These are phyloP conservation scores for Odontarrhena argentea DNA, from an alignment of 345 rosid genomes.

Conservation along the genomic window DNA sequence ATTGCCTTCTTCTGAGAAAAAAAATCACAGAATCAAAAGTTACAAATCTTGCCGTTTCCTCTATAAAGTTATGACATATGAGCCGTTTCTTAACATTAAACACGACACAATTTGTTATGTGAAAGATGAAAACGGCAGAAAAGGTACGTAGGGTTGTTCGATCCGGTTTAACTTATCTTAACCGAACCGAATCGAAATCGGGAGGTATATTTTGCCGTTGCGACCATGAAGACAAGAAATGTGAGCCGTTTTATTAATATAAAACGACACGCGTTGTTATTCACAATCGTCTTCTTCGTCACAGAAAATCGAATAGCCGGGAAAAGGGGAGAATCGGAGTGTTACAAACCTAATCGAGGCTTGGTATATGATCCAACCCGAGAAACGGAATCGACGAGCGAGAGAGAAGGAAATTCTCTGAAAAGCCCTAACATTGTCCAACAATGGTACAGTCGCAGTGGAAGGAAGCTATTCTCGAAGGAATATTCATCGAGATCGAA, in stretches of 20 bases:
- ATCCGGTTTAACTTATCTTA: too few species aligned
- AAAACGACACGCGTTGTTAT: background rate
- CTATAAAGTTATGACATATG: background rate
- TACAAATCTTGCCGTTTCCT: slow-evolving; percentile 20
- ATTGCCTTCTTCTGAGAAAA: slow-evolving; percentile 9
- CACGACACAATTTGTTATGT: slow-evolving; percentile 15
- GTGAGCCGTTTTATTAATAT: background rate
- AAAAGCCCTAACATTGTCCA: slow-evolving; percentile 27
- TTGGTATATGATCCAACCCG: slow-evolving; percentile 19
- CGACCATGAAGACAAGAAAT: too few species aligned
- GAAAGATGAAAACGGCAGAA: slow-evolving; percentile 1
- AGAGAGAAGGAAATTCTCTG: slow-evolving; percentile 10
- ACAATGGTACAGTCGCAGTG: slow-evolving; percentile 41
- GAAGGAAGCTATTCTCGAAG: slow-evolving; percentile 49
- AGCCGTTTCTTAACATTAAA: background rate
- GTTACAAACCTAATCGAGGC: slow-evolving; percentile 26
- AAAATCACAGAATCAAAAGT: slow-evolving; percentile 4
- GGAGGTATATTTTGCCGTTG: background rate
- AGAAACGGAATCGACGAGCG: slow-evolving; percentile 25
- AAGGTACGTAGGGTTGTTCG: background rate
- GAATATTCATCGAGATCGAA: slow-evolving; percentile 43
- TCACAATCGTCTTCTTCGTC: slow-evolving; percentile 1
- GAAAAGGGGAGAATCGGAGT: background rate
- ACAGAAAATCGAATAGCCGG: slow-evolving; percentile 10
- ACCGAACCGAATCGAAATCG: too few species aligned